phyloP scores from a whole-genome alignment of 257 asterid genomes.

The Scutellaria baicalensis region DNA sequence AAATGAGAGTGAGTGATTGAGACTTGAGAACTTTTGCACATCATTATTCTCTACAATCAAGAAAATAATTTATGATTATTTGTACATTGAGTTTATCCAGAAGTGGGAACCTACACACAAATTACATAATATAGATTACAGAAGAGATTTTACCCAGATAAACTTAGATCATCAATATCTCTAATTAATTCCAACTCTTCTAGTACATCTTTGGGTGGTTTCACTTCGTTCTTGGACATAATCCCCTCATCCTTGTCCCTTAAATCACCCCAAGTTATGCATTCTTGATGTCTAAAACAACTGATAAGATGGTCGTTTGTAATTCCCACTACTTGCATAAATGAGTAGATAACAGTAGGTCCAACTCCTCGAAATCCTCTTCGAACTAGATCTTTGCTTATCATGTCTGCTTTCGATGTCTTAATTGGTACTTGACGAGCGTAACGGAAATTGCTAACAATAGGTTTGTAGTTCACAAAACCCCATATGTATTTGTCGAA shows the following conservation, averaged over 20 bases:
- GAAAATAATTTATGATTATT: too few relatives aligned
- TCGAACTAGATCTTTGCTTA: constrained; percentile 72
- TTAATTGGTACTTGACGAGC: constrained; percentile 68
- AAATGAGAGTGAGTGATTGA: background rate
- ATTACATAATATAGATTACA: constrained; percentile 19
- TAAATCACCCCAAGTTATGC: constrained; percentile 33
- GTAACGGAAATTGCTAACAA: constrained; percentile 56
- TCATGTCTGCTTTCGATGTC: constrained; percentile 72
- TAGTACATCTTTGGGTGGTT: constrained; percentile 32
- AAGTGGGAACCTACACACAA: constrained; percentile 19
- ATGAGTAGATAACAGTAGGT: constrained; percentile 73
- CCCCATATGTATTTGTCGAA: constrained; percentile 77
- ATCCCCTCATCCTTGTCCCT: constrained; percentile 33
- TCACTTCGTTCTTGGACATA: constrained; percentile 20
- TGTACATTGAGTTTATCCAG: background rate
- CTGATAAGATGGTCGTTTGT: constrained; percentile 71
- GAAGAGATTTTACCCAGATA: constrained; percentile 36
- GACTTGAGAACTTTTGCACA: too few relatives aligned
- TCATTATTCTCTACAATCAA: too few relatives aligned
- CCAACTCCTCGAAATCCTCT: constrained; percentile 89
- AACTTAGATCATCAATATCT: constrained; percentile 47
- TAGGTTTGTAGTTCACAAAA: constrained; percentile 67
- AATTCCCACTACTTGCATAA: constrained; percentile 83
- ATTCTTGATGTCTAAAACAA: constrained; percentile 68
- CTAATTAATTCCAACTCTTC: constrained; percentile 47